Evolutionary conservation across 2,329 filamentous ascomycete species (phyloP).

Genomic region (Botrytis byssoidea): DNA sequence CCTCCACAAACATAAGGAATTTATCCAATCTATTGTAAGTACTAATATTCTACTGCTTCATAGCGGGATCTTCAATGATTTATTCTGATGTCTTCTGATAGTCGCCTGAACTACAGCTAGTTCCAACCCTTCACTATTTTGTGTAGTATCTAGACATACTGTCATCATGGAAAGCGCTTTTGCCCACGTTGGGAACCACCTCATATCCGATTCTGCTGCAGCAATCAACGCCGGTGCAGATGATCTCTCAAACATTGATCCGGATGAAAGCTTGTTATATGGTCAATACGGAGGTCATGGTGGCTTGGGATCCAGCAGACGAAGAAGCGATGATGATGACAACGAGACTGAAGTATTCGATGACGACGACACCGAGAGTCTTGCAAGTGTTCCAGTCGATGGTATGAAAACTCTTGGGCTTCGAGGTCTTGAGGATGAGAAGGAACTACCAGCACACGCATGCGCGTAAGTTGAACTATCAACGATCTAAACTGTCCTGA

Average conservation of each 20-base stretch:
- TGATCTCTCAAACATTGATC: constrained; percentile 66
- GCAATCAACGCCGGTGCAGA: constrained; percentile 84
- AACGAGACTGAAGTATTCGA: constrained; percentile 81
- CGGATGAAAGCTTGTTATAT: constrained; percentile 79
- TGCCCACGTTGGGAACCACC: constrained; percentile 81
- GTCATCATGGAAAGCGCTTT: constrained; percentile 78
- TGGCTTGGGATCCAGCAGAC: constrained; percentile 48
- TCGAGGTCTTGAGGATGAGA: constrained; percentile 71
- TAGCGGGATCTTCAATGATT: neutral
- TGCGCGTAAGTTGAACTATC: constrained; percentile 71
- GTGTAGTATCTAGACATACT: constrained; percentile 25
- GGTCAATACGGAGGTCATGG: constrained; percentile 62
- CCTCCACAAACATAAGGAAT: constrained; percentile 25
- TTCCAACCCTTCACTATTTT: constrained; percentile 18
- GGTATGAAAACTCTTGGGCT: constrained; percentile 65
- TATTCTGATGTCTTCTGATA: neutral
- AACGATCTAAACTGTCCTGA: constrained; percentile 15
- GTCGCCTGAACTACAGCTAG: neutral
- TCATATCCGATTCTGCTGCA: constrained; percentile 78
- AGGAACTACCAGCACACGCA: constrained; percentile 88
- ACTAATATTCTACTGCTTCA: neutral
- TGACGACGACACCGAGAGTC: constrained; percentile 71
- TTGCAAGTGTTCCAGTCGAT: constrained; percentile 79
- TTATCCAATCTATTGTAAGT: constrained; percentile 10
- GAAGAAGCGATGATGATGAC: constrained; percentile 83